Evolutionary conservation across 768 basidiomycete species (phyloP).

Genomic region (Rhizopogon sp.): DNA sequence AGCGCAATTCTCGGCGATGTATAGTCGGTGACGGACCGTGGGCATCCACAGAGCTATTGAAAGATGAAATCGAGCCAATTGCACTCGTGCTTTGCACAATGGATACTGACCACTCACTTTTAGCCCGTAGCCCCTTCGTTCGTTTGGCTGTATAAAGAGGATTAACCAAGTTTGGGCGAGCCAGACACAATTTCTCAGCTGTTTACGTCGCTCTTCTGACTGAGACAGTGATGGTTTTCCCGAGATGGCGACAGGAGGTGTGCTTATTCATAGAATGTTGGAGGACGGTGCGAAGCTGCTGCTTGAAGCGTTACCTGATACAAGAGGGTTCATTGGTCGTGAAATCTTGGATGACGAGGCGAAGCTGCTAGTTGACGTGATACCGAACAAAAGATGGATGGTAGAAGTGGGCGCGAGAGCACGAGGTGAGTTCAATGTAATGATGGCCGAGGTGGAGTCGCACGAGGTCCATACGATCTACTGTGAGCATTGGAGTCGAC

Average conservation of each 20-base stretch:
- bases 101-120: background rate
- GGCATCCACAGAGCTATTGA: background rate
- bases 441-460: background rate
- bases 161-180: constrained; percentile 38
- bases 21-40: background rate
- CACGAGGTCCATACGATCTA: background rate
- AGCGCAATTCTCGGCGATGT: background rate
- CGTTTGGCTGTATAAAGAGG: constrained; percentile 25
- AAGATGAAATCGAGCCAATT: background rate
- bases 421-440: background rate
- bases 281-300: background rate
- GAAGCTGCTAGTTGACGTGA: background rate
- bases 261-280: too few relatives aligned
- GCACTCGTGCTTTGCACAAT: too few relatives aligned
- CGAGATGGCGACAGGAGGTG: background rate
- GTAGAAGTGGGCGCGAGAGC: background rate
- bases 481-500: too few relatives aligned
- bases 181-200: constrained; percentile 37
- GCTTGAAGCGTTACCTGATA: background rate
- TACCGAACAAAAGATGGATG: background rate
- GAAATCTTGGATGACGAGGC: background rate
- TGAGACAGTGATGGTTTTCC: background rate
- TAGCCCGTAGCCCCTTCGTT: constrained; percentile 15
- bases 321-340: background rate
- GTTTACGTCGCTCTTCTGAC: constrained; percentile 12